Conservation (phyloP, 768 basidiomycete genomes). For the Calocybe gangraenosa region DNA sequence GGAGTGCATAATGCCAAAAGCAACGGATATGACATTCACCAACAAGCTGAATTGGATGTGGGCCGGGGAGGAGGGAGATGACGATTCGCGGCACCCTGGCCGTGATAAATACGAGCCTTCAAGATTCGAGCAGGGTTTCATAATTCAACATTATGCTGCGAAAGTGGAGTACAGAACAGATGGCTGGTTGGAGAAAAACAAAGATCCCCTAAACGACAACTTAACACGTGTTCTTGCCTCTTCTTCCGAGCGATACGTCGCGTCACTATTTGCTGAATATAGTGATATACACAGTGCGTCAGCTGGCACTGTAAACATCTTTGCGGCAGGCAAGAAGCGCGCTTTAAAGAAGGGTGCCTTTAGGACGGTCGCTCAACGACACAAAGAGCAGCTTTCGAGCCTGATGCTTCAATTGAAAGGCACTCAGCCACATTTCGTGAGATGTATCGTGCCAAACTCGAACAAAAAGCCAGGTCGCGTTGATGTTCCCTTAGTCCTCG, state of each 20-base stretch:
- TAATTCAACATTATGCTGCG: slow-evolving; percentile 94
- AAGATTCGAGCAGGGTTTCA: slow-evolving; percentile 91
- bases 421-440: slow-evolving; percentile 96
- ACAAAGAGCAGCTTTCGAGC: slow-evolving; percentile 91
- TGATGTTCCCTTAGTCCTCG: slow-evolving; percentile 91
- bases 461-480: slow-evolving; percentile 88
- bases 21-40: slow-evolving; percentile 91
- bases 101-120: slow-evolving; percentile 81
- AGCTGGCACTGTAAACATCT: slow-evolving; percentile 32
- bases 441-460: slow-evolving; percentile 95
- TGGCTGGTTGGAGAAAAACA: slow-evolving; percentile 99
- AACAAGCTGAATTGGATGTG: slow-evolving; percentile 85
- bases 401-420: slow-evolving; percentile 89
- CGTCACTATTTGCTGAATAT: slow-evolving; percentile 81
- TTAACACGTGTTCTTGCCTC: slow-evolving; percentile 82
- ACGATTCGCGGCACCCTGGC: slow-evolving; percentile 63
- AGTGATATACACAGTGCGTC: slow-evolving; percentile 38
- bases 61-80: slow-evolving; percentile 43
- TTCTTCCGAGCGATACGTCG: slow-evolving; percentile 80
- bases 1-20: slow-evolving; percentile 99
- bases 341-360: slow-evolving; percentile 93
- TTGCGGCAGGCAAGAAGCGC: slow-evolving; percentile 61
- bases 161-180: slow-evolving; percentile 94
- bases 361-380: slow-evolving; percentile 90
- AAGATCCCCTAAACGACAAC: slow-evolving; percentile 96